A percentile compares a stretch with the other conserved stretches of the same genome.
Conservation (phyloP, 495 filamentous ascomycete genomes). For the Penicillium crystallinum region DNA sequence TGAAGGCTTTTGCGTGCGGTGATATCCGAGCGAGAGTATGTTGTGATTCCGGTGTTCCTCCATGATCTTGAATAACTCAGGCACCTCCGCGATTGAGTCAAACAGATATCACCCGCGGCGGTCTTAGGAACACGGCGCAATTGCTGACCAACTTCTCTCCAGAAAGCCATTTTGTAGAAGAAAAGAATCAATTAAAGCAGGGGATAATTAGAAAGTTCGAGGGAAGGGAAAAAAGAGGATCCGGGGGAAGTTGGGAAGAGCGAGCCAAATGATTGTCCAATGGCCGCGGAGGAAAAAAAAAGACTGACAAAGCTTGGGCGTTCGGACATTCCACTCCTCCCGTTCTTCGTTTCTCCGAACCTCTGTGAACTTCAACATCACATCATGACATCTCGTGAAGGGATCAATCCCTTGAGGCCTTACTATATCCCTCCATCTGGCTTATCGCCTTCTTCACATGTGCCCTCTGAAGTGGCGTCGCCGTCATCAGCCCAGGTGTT, state of each 20-base stretch:
- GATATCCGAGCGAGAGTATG: slow-evolving; percentile 10
- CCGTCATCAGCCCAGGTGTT: slow-evolving; percentile 45
- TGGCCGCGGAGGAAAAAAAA: slow-evolving; percentile 25
- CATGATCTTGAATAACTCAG: slow-evolving; percentile 23
- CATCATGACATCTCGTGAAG: slow-evolving; percentile 48
- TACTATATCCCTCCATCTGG: slow-evolving; percentile 85
- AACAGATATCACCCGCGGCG: slow-evolving; percentile 23
- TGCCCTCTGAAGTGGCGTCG: slow-evolving; percentile 38
- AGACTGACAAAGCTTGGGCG: slow-evolving; percentile 23
- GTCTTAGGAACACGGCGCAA: slow-evolving; percentile 33
- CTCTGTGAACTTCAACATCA: slow-evolving; percentile 10
- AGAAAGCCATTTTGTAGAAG: slow-evolving; percentile 31
- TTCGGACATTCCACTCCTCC: slow-evolving; percentile 17
- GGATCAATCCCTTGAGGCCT: slow-evolving; percentile 84
- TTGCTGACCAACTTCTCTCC: slow-evolving; percentile 33
- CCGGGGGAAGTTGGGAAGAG: slow-evolving; percentile 13
- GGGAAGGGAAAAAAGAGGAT: slow-evolving; percentile 10
- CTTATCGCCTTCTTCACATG: slow-evolving; percentile 25
- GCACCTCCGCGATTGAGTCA: slow-evolving; percentile 31
- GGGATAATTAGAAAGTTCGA: neutral
- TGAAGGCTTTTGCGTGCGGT: slow-evolving; percentile 7
- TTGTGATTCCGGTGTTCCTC: slow-evolving; percentile 14
- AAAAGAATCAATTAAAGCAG: slow-evolving; percentile 6
- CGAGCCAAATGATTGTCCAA: slow-evolving; percentile 18
- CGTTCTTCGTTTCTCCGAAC: slow-evolving; percentile 17